Evolutionary conservation across 129 eudicot species (phyloP), one percentile per base, ranked within the genome.

Genomic region (Flaveria ramosissima): DNA sequence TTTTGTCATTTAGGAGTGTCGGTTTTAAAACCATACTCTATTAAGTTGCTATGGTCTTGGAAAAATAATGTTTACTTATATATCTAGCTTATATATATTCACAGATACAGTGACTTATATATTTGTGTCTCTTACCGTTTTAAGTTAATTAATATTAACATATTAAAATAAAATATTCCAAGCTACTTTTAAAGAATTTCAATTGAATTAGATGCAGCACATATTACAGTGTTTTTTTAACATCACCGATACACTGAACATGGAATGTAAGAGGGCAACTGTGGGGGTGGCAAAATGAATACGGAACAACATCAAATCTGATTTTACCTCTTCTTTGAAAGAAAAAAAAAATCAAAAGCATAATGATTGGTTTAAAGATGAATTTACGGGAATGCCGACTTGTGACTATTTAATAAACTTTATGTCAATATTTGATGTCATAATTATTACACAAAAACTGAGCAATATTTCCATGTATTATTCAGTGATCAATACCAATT

Each of bases 371-470:
- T 57, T 57, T 57, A 57, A 57, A 57, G 64, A 57, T 57, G 10
- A 14, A 57, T 57, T 57, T 19, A 57, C n/a, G 64, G 30, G 64
- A 57, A 57, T 57, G 64, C 30, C 64, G 64, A 19, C 64, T 57
- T 19, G 64, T 20, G 64, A 57, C 64, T 57, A 9, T 57, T 56
- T 20, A 20, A 10, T 19, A 57, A 57, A 19, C 14, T 51, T 20
- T 57, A 57, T 57, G 23, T 57, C 59, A 19, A 11, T 7, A 57
- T 7, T 56, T 56, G 21, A 19, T 56, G 56, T 56, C 21, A 52
- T 56, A 24, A 19, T 9, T 56, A 56, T 56, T 17, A 19, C 63
- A 7, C 12, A 50, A 20, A 56, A 56, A 19, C 7, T 1, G 13
- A 56, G 27, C 19, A 3, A 16, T 7, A 16, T 15, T 5, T 15